These are phyloP conservation scores for Trichosanthes cucumerina DNA, from an alignment of 306 rosid species.

Conservation along the genomic window DNA sequence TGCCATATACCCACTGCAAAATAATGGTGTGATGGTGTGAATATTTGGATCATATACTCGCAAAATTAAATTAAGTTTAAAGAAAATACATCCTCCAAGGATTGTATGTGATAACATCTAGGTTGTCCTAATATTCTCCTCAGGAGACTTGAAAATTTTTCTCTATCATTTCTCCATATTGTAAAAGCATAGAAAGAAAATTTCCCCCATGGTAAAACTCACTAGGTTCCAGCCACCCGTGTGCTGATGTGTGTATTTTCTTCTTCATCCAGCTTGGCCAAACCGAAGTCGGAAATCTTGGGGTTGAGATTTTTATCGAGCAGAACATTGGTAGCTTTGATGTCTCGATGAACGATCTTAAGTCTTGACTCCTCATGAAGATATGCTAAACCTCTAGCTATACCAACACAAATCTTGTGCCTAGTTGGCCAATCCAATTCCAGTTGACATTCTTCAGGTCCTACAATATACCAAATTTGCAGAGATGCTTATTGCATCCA, in stretches of 20 bases:
- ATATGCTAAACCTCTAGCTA: constrained; percentile 63
- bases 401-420: constrained; percentile 54
- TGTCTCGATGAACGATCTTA: constrained; percentile 50
- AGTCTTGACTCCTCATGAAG: constrained; percentile 76
- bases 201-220: constrained; percentile 14
- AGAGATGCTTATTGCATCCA: not conserved
- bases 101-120: not conserved
- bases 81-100: not conserved
- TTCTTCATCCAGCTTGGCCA: constrained; percentile 47
- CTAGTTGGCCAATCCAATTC: constrained; percentile 58
- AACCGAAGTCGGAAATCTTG: constrained; percentile 67
- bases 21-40: not conserved
- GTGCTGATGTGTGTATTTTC: constrained; percentile 67
- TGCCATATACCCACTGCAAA: constrained; percentile 39
- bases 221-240: constrained; percentile 60
- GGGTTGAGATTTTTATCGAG: constrained; percentile 60
- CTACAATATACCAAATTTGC: not conserved
- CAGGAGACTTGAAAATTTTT: not conserved
- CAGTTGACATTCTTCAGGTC: not conserved
- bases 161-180: not conserved
- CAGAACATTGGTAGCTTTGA: constrained; percentile 34
- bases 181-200: not conserved
- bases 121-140: not conserved
- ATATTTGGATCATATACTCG: not conserved
- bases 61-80: not conserved